These are phyloP conservation scores for Luvunga scandens DNA, from an alignment of 345 rosid genomes.

Conservation along the genomic window DNA sequence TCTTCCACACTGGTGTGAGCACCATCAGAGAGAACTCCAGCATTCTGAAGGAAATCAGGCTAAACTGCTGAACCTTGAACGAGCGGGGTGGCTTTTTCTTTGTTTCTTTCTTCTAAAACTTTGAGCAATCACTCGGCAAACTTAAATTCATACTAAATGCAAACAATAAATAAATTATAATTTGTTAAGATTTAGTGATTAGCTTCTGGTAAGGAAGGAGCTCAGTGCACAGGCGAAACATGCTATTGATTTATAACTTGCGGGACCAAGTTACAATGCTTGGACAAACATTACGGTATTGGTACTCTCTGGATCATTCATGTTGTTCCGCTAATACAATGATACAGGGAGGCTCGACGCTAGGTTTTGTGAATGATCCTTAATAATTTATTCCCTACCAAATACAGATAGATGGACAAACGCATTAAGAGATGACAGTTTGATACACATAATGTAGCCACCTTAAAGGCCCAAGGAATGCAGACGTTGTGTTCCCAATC, in stretches of 20 bases:
- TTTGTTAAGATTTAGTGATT: background rate
- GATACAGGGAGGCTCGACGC: background rate
- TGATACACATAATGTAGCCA: background rate
- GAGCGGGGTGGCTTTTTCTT: background rate
- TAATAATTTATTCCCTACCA: conserved; percentile 12
- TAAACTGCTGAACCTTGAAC: too few species aligned
- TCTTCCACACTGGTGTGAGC: too few species aligned
- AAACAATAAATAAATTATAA: background rate
- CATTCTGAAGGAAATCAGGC: too few species aligned
- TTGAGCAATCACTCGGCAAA: background rate
- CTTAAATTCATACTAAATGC: background rate
- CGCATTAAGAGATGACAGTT: background rate
- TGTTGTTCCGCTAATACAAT: conserved; percentile 1
- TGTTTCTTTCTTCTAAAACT: conserved; percentile 2
- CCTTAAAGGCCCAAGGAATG: conserved; percentile 18
- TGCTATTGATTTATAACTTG: background rate
- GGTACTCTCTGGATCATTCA: background rate
- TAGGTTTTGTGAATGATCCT: background rate
- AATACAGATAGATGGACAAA: conserved; percentile 6
- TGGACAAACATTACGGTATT: background rate
- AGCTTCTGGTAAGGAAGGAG: conserved; percentile 2
- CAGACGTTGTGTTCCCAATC: conserved; percentile 34
- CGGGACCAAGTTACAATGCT: background rate
- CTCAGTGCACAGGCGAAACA: background rate
- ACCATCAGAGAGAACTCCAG: too few species aligned